Conservation (phyloP, 2,329 filamentous ascomycete genomes). For the Pseudopyricularia cyperi region DNA sequence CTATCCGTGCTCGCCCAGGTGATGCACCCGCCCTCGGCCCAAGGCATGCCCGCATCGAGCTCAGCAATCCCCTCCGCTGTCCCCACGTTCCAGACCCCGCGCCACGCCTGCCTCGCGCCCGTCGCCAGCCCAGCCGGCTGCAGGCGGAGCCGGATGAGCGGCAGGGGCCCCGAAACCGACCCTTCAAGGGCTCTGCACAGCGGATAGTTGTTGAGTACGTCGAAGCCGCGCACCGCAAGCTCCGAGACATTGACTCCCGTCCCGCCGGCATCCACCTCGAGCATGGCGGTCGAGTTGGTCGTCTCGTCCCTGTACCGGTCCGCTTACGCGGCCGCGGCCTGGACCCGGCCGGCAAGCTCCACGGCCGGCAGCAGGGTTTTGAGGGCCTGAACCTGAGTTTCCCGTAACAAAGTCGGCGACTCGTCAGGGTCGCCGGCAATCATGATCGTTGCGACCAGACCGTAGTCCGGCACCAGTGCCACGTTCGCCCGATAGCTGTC, state of each 20-base stretch:
- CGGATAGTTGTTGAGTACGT: conserved; percentile 20
- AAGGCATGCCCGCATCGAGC: neutral
- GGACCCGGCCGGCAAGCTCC: conserved; percentile 25
- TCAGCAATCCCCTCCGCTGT: neutral
- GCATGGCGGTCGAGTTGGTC: conserved; percentile 25
- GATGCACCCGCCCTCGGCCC: conserved; percentile 1
- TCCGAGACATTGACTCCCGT: conserved; percentile 17
- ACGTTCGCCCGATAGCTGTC: conserved; percentile 26
- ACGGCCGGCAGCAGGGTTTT: conserved; percentile 18
- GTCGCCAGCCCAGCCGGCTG: neutral
- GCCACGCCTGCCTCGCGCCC: neutral
- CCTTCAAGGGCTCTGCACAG: neutral
- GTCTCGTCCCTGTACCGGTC: conserved; percentile 24
- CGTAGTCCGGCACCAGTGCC: conserved; percentile 31
- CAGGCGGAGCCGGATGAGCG: conserved; percentile 1
- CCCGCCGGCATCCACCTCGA: conserved; percentile 17
- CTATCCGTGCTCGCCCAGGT: conserved; percentile 2
- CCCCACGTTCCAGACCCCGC: neutral
- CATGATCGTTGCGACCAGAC: conserved; percentile 26
- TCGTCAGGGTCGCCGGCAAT: conserved; percentile 5
- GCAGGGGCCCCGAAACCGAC: neutral
- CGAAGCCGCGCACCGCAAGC: conserved; percentile 24
- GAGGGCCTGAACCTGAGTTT: neutral
- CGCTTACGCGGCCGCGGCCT: conserved; percentile 16
- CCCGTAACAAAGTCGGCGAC: neutral